Evolutionary conservation across 2,329 filamentous ascomycete genomes (phyloP), one percentile per base, ranked within the genome.

Genomic region (Coccinonectria pachysandricola): DNA sequence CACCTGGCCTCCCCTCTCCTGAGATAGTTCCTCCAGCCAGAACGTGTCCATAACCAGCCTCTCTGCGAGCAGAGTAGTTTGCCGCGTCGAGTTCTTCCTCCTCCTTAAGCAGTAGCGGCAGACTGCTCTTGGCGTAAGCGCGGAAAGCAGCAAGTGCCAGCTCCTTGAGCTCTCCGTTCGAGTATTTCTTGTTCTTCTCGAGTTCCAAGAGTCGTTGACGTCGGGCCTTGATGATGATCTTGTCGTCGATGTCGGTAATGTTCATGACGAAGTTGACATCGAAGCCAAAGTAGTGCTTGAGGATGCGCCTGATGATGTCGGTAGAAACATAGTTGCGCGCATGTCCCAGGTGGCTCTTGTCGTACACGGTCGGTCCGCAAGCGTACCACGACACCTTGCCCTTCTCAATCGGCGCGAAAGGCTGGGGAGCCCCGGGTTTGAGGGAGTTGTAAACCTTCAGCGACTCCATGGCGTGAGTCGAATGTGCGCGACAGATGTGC

Each of bases 261-360:
- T 93, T 93, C 79, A 92, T 91, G 39, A 93, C 82, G 58, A 92
- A 93, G 34, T 77, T 74, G 40, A 94, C 73, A 21, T 85, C 63
- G 53, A 81, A 91, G 35, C 75, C 73, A 52, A 93, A 92, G 57
- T 91, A 88, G 53, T 88, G 75, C 46, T 71, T 65, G 54, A 93
- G 59, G 43, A 93, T 83, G 45, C 86, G 75, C 35, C 86, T 72
- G 42, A 93, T 76, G 38, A 93, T 86, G 54, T 94, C 86, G 23
- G 83, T 88, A 25, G 79, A 83, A 37, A 93, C 82, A 69, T 93
- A 93, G 60, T 93, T 93, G 42, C 84, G 68, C 15, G 83, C 85
- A 56, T 93, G 85, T 15, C 84, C 79, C 23, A 88, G 57, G 61
- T 88, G 83, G 36, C 78, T 71, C 57, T 86, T 79, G 52, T 87